Percentiles rank a stretch among this genome's conserved stretches.
Conservation (phyloP, 345 rosid genomes). For the Mallotus nudiflorus region DNA sequence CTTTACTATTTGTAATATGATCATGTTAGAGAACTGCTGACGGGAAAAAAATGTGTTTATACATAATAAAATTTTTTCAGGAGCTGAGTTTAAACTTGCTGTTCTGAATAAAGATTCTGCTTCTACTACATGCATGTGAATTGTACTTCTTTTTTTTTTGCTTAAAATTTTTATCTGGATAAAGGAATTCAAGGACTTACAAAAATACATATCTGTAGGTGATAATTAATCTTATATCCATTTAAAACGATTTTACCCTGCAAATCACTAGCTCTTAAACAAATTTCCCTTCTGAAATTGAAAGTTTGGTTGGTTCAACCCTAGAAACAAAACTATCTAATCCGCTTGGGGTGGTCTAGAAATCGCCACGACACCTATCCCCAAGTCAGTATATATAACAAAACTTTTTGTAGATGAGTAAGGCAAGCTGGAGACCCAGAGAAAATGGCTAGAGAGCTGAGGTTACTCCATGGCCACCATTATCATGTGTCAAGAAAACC, state of each 20-base stretch:
- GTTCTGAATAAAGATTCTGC: background rate
- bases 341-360: conserved; percentile 18
- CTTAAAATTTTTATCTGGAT: too few species aligned
- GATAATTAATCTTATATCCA: too few species aligned
- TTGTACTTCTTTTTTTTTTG: too few species aligned
- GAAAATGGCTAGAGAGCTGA: conserved; percentile 7
- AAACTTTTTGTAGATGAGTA: background rate
- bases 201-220: too few species aligned
- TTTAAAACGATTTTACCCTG: too few species aligned
- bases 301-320: background rate
- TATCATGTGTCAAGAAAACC: conserved; percentile 5
- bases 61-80: background rate
- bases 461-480: background rate
- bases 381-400: background rate
- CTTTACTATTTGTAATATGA: background rate
- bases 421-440: background rate
- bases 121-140: too few species aligned
- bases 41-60: background rate
- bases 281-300: too few species aligned
- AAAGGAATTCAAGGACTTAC: too few species aligned
- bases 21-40: background rate
- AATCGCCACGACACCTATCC: conserved; percentile 26
- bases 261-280: too few species aligned
- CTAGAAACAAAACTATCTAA: background rate
- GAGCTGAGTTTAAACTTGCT: background rate